Evolutionary conservation across 108 stramenopile species (phyloP).

Genomic region (Cyclotella sp.): DNA sequence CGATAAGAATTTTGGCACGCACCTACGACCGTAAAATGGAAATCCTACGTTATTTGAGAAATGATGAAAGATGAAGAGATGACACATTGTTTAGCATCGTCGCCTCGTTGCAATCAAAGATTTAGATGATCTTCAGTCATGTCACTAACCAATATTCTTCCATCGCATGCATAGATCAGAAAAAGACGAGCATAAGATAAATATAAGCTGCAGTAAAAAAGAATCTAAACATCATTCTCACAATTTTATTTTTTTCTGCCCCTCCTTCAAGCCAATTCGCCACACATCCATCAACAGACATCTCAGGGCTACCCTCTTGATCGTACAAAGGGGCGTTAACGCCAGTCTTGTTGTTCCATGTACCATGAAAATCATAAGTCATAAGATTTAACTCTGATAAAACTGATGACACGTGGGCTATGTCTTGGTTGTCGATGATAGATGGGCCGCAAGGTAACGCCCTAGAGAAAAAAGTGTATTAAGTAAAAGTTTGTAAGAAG

Average conservation of each 20-base stretch:
- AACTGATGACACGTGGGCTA: constrained; percentile 36
- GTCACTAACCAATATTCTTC: too few relatives aligned
- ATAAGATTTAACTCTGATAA: constrained; percentile 43
- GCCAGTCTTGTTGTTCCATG: constrained; percentile 33
- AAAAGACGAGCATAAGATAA: neutral
- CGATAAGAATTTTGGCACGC: neutral
- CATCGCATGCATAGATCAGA: too few relatives aligned
- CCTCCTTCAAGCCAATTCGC: constrained; percentile 33
- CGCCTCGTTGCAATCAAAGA: too few relatives aligned
- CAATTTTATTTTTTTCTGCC: constrained; percentile 8
- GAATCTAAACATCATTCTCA: neutral
- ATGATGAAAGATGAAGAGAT: neutral
- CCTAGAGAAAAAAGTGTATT: neutral
- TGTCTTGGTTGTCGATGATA: constrained; percentile 45
- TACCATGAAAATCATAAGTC: constrained; percentile 50
- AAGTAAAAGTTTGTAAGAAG: constrained; percentile 7
- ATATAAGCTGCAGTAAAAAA: neutral
- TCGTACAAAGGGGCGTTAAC: constrained; percentile 47
- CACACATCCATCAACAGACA: constrained; percentile 43
- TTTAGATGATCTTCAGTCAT: too few relatives aligned
- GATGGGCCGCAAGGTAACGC: constrained; percentile 42
- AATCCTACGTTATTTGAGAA: constrained; percentile 18
- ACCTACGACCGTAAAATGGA: constrained; percentile 38
- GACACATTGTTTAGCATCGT: too few relatives aligned
- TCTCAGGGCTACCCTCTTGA: constrained; percentile 24